Base-by-base conservation (phyloP, 2,329 filamentous ascomycete species). In the Pseudopithomyces maydicus region DNA sequence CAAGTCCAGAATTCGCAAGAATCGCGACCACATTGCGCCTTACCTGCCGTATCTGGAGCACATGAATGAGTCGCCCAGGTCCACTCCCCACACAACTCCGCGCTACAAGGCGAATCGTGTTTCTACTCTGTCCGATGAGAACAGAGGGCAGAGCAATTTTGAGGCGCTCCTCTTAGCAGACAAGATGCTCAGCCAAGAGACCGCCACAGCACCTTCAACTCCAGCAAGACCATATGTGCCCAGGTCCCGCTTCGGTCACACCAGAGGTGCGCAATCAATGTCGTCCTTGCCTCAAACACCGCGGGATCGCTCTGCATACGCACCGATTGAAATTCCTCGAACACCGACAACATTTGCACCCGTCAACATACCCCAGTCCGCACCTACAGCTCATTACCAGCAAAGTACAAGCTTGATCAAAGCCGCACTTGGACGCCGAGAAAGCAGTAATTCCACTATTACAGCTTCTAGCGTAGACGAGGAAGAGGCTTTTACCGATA, bases 211-310 rank as follows among this genome's bases (percentile, higher is more conserved):
- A 1, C 88, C 90, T 1, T 87, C 90, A 0, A 93, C 90, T 0
- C 90, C 90, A 0, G 78, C 81, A 22, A 73, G 83, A 78, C 55
- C 78, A 73, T 61, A 79, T 72, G 23, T 79, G 74, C 58, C 82
- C 77, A 74, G 83, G 79, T 69, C 82, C 73, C 56, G 78, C 50
- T 79, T 84, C 53, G 86, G 85, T 54, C 92, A 96, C 72, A 85
- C 84, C 17, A 87, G 92, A 64, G 90, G 89, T 56, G 86, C 88
- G 29, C 91, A 96, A 72, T 95, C 91, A 43, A 81, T 96, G 73
- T 96, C 92, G 0, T 95, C 92, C 1, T 80, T 97, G 5, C 92
- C 92, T 7, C 87, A 87, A 6, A 96, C 92, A 2, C 91, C 92
- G 10, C 79, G 80, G 42, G 82, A 85, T 14, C 77, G 65, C 39